A percentile compares a stretch with the other conserved stretches of the same genome.
phyloP scores from a whole-genome alignment of 2,329 filamentous ascomycete species.

The Fusarium globosum region DNA sequence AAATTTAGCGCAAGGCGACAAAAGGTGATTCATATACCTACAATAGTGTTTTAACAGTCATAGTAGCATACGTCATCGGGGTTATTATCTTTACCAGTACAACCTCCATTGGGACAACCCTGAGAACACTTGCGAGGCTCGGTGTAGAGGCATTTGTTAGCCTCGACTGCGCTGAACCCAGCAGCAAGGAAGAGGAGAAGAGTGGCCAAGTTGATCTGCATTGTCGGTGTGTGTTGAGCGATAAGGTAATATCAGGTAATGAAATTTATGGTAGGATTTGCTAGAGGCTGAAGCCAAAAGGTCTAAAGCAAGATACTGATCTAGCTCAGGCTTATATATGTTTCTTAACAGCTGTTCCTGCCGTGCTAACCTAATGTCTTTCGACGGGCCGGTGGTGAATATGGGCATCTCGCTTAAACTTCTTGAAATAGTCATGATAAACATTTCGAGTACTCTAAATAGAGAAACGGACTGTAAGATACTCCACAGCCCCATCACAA shows the following conservation, averaged over 20 bases:
- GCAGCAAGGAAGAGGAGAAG: neutral
- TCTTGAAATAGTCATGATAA: neutral
- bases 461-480: neutral
- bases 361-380: fast-evolving
- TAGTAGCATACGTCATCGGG: neutral
- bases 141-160: neutral
- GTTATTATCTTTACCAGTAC: too few relatives aligned
- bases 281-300: fast-evolving
- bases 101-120: neutral
- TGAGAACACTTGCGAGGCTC: neutral
- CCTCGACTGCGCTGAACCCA: fast-evolving
- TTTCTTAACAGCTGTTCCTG: fast-evolving
- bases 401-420: fast-evolving
- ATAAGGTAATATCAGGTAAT: fast-evolving
- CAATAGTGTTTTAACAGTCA: neutral
- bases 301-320: fast-evolving
- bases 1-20: fast-evolving
- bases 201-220: neutral
- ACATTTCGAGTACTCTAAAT: fast-evolving
- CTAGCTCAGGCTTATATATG: fast-evolving
- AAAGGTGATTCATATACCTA: fast-evolving
- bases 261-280: fast-evolving
- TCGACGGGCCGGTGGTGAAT: fast-evolving
- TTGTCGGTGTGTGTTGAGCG: neutral
- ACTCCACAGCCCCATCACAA: neutral